A percentile compares a stretch with the other conserved stretches of the same genome.
phyloP scores from a whole-genome alignment of 108 stramenopile genomes.

The Cylindrotheca fusiformis region DNA sequence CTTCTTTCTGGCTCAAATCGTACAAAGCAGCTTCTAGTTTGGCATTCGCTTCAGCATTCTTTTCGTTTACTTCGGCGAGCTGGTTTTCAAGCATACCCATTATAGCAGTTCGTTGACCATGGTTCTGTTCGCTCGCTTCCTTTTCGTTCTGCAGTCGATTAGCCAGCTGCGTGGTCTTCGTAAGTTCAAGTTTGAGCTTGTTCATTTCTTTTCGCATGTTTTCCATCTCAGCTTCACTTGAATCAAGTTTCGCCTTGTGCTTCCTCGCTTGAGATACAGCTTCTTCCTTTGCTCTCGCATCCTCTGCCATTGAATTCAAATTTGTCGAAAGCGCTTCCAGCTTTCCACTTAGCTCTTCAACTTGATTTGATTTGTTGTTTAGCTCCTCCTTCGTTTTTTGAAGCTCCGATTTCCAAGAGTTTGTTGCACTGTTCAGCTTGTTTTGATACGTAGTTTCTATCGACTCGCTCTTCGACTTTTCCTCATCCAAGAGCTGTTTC shows the following conservation, averaged over 20 bases:
- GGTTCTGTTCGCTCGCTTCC: conserved; percentile 72
- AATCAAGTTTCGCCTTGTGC: conserved; percentile 52
- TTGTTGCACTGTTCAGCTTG: conserved; percentile 6
- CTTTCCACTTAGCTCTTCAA: conserved; percentile 76
- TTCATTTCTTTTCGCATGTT: conserved; percentile 69
- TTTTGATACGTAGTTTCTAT: conserved; percentile 54
- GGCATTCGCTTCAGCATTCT: conserved; percentile 65
- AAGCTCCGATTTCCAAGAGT: conserved; percentile 31
- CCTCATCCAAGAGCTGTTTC: conserved; percentile 43
- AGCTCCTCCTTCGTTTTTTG: conserved; percentile 39
- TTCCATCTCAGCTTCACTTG: conserved; percentile 60
- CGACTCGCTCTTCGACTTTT: conserved; percentile 38
- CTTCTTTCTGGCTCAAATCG: conserved; percentile 73
- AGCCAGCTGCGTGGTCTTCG: conserved; percentile 66
- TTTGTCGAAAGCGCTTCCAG: conserved; percentile 54
- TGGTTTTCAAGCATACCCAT: conserved; percentile 89
- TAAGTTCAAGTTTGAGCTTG: conserved; percentile 72
- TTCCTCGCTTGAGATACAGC: conserved; percentile 52
- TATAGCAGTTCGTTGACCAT: conserved; percentile 85
- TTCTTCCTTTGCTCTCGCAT: conserved; percentile 62
- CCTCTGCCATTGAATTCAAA: conserved; percentile 63
- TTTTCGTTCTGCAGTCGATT: conserved; percentile 76
- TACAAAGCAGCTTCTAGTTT: conserved; percentile 77
- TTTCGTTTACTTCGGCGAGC: conserved; percentile 79
- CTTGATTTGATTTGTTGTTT: conserved; percentile 42